phyloP scores from a whole-genome alignment of 257 asterid genomes.

The Salvia rosmarinus region DNA sequence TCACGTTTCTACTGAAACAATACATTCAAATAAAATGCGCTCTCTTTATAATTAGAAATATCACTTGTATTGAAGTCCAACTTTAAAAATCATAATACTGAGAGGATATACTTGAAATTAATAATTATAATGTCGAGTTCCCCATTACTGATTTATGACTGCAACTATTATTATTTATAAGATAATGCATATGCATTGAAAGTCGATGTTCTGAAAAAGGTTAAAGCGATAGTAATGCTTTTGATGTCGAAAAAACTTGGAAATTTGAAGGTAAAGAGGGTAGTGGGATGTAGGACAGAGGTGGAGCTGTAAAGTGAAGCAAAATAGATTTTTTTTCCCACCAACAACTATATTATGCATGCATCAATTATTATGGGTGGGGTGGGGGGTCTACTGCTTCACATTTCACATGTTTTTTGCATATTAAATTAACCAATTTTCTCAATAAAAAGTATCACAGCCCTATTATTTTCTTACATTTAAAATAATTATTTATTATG shows the following conservation, averaged over 20 bases:
- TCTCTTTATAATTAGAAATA: too few species aligned
- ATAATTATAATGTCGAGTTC: not conserved
- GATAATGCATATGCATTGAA: conserved; percentile 13
- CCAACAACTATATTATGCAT: conserved; percentile 2
- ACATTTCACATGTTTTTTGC: too few species aligned
- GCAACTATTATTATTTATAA: not conserved
- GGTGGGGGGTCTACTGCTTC: too few species aligned
- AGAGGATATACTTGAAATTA: too few species aligned
- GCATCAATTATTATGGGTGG: not conserved
- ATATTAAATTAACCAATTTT: too few species aligned
- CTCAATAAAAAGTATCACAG: too few species aligned
- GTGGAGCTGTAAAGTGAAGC: conserved; percentile 45
- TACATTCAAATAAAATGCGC: too few species aligned
- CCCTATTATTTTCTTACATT: too few species aligned
- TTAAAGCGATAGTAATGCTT: conserved; percentile 29
- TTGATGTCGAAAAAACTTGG: conserved; percentile 4
- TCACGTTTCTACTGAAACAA: too few species aligned
- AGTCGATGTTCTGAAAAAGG: conserved; percentile 44
- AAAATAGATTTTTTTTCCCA: conserved; percentile 13
- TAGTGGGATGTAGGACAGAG: conserved; percentile 34
- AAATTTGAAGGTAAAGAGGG: conserved; percentile 36
- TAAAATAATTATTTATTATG: too few species aligned
- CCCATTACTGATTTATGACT: not conserved
- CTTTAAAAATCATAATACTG: too few species aligned
- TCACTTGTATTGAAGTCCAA: too few species aligned